These are phyloP conservation scores for Tylopilus sp. DNA, from an alignment of 1,284 basidiomycete species.

Conservation along the genomic window DNA sequence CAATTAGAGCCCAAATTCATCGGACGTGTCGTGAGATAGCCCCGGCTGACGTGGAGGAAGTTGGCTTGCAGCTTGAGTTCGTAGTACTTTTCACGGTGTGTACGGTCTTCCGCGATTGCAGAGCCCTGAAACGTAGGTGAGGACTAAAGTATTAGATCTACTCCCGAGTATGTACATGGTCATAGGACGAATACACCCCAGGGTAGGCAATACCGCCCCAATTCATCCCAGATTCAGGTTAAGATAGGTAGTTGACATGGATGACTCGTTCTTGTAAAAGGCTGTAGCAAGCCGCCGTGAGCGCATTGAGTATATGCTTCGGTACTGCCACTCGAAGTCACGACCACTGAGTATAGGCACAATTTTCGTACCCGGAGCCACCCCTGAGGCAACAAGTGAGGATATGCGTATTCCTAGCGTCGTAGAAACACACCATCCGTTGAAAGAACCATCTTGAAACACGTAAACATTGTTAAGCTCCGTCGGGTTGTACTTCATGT, in stretches of 20 bases:
- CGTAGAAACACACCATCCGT: conserved; percentile 41
- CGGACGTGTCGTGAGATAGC: conserved; percentile 45
- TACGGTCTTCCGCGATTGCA: conserved; percentile 47
- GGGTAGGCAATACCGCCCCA: conserved; percentile 49
- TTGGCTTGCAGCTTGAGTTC: conserved; percentile 48
- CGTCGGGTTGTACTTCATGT: conserved; percentile 38
- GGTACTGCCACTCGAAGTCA: conserved; percentile 11
- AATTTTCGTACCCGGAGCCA: conserved; percentile 20
- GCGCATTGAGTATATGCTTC: background rate
- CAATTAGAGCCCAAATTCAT: conserved; percentile 38
- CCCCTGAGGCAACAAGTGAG: conserved; percentile 18
- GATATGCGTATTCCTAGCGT: background rate
- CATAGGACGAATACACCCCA: conserved; percentile 48
- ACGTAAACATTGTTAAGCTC: conserved; percentile 44
- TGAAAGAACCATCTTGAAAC: conserved; percentile 51
- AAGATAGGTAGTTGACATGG: conserved; percentile 45
- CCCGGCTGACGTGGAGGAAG: conserved; percentile 45
- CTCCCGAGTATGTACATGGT: conserved; percentile 36
- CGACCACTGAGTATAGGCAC: conserved; percentile 24
- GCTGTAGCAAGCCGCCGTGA: conserved; percentile 30
- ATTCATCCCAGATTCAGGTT: conserved; percentile 49
- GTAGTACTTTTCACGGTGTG: conserved; percentile 48
- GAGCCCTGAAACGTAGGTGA: conserved; percentile 35
- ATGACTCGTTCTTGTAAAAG: conserved; percentile 48
- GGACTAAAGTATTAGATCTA: background rate